Percentiles rank a stretch among this genome's conserved stretches.
These are phyloP conservation scores for Hypomyces perniciosus DNA, from an alignment of 2,329 filamentous ascomycete genomes.

Conservation along the genomic window DNA sequence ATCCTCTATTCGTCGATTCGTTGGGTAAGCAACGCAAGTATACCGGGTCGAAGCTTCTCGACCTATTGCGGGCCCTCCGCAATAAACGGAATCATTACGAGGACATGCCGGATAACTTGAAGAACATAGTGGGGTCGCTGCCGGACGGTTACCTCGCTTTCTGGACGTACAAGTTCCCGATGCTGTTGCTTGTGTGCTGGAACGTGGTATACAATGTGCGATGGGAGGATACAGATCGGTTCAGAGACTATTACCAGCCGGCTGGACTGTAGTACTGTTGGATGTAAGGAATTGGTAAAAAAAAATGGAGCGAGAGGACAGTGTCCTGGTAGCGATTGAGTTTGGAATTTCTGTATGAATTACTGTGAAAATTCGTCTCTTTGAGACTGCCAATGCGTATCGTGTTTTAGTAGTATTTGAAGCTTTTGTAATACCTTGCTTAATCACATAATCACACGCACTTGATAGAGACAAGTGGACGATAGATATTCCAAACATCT, in stretches of 20 bases:
- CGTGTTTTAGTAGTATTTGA: no score
- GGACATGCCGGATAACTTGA: constrained; percentile 81
- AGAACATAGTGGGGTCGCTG: constrained; percentile 60
- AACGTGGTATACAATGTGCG: constrained; percentile 62
- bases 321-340: background rate
- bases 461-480: no score
- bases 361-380: no score
- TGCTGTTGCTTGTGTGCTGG: constrained; percentile 72
- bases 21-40: constrained; percentile 95
- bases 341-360: no score
- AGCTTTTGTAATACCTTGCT: no score
- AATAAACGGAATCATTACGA: constrained; percentile 99
- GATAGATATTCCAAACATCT: no score
- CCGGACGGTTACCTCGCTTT: constrained; percentile 79
- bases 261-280: constrained; percentile 26
- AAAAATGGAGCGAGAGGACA: background rate
- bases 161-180: constrained; percentile 76
- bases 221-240: constrained; percentile 59
- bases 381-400: no score
- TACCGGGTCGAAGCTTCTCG: constrained; percentile 73
- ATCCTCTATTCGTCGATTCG: constrained; percentile 78
- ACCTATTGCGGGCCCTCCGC: constrained; percentile 78
- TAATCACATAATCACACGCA: no score
- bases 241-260: constrained; percentile 64
- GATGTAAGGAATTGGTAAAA: background rate